Conservation (phyloP, 2,329 filamentous ascomycete genomes). For the Monascus ruber region DNA sequence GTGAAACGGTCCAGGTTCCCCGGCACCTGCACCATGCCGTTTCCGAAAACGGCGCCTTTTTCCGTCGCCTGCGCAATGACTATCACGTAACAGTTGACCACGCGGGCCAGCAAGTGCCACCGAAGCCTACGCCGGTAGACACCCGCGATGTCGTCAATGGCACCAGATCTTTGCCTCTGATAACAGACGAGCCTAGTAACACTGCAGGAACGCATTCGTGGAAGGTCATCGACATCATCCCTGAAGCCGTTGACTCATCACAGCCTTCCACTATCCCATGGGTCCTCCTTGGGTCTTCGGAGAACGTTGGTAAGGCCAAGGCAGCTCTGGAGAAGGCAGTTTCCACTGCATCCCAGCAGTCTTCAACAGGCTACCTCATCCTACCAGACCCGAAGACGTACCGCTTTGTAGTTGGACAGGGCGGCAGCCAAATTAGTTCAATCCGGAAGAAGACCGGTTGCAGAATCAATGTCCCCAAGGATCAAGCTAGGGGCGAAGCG, state of each 20-base stretch:
- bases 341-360: constrained; percentile 41
- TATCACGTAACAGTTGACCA: constrained; percentile 87
- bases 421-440: constrained; percentile 80
- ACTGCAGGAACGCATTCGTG: constrained; percentile 64
- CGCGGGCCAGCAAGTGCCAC: constrained; percentile 63
- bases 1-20: constrained; percentile 77
- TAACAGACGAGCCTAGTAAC: constrained; percentile 69
- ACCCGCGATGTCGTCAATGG: constrained; percentile 45
- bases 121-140: constrained; percentile 48
- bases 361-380: constrained; percentile 71
- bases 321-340: constrained; percentile 62
- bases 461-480: constrained; percentile 83
- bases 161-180: constrained; percentile 61
- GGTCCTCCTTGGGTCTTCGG: constrained; percentile 69
- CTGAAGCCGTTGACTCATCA: constrained; percentile 13
- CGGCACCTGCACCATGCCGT: constrained; percentile 72
- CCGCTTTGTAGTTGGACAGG: constrained; percentile 78
- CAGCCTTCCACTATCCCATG: constrained; percentile 52
- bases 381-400: constrained; percentile 83
- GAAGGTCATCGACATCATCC: constrained; percentile 56
- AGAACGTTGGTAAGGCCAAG: constrained; percentile 73
- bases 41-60: constrained; percentile 76
- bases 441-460: constrained; percentile 89
- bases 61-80: constrained; percentile 79
- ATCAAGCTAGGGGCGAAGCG: constrained; percentile 62